A percentile compares a stretch with the other conserved stretches of the same genome.
Evolutionary conservation across 2,329 filamentous ascomycete species (phyloP).

Genomic region (Pestalotiopsis fici): DNA sequence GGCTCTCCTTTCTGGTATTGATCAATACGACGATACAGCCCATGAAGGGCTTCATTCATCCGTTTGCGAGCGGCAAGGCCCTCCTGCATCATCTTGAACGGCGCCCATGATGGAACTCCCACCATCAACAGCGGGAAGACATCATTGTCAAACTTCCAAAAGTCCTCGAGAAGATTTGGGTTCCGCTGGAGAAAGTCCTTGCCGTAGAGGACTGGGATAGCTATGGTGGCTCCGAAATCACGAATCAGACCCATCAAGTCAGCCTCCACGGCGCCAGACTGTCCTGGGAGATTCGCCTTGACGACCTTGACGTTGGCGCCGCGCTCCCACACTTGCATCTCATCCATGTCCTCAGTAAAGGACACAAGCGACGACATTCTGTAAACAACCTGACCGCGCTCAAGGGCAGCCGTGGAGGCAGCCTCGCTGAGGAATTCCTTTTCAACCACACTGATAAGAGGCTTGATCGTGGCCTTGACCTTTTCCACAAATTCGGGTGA

Average conservation of each 20-base stretch:
- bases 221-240: slow-evolving; percentile 16
- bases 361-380: slow-evolving; percentile 12
- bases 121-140: slow-evolving; percentile 16
- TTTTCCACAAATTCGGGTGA: neutral
- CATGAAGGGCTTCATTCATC: slow-evolving; percentile 7
- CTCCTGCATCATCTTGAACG: slow-evolving; percentile 13
- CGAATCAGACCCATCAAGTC: slow-evolving; percentile 13
- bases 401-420: slow-evolving; percentile 9
- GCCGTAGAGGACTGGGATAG: slow-evolving; percentile 15
- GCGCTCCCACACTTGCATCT: slow-evolving; percentile 14
- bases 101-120: slow-evolving; percentile 15
- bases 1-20: slow-evolving; percentile 14
- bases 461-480: neutral
- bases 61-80: slow-evolving; percentile 13
- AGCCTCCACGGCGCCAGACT: slow-evolving; percentile 11
- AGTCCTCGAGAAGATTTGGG: slow-evolving; percentile 12
- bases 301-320: slow-evolving; percentile 11
- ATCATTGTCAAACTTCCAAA: slow-evolving; percentile 19
- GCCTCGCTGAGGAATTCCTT: slow-evolving; percentile 14
- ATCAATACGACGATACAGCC: slow-evolving; percentile 16
- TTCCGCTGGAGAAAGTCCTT: slow-evolving; percentile 15
- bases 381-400: slow-evolving; percentile 7
- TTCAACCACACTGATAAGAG: slow-evolving; percentile 8
- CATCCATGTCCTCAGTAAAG: slow-evolving; percentile 5
- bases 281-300: neutral